These are phyloP conservation scores for Fennellomyces sp. DNA, from an alignment of 371 early-diverging fungal species.

Conservation along the genomic window DNA sequence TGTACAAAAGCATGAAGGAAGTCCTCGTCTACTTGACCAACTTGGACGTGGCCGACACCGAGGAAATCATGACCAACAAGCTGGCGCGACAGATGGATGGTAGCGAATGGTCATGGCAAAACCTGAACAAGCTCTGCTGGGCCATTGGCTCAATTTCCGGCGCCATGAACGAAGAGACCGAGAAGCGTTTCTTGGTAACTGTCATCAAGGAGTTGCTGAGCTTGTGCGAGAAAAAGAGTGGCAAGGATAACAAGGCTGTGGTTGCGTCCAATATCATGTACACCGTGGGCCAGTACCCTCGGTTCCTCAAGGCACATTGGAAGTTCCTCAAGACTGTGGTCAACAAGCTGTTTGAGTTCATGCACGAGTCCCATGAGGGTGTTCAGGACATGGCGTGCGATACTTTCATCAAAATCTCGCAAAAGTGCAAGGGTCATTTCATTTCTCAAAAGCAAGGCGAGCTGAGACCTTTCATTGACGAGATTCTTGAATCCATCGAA, in stretches of 20 bases:
- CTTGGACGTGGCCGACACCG: slow-evolving; percentile 91
- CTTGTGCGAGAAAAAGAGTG: slow-evolving; percentile 92
- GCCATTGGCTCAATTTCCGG: slow-evolving; percentile 98
- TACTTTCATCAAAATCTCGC: slow-evolving; percentile 98
- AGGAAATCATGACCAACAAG: slow-evolving; percentile 93
- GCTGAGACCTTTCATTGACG: slow-evolving; percentile 89
- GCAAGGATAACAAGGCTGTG: slow-evolving; percentile 99
- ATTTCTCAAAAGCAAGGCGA: slow-evolving; percentile 88
- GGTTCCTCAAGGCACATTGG: slow-evolving; percentile 98
- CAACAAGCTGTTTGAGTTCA: slow-evolving; percentile 99
- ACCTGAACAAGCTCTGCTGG: slow-evolving; percentile 99
- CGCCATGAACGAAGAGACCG: slow-evolving; percentile 95
- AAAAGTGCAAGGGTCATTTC: slow-evolving; percentile 97
- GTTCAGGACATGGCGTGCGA: slow-evolving; percentile 99
- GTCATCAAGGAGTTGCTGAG: slow-evolving; percentile 97
- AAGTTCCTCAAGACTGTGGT: slow-evolving; percentile 99
- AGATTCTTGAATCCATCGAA: slow-evolving; percentile 81
- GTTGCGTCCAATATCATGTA: slow-evolving; percentile 99
- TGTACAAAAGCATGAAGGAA: slow-evolving; percentile 99
- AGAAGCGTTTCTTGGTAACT: slow-evolving; percentile 97
- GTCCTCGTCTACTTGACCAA: slow-evolving; percentile 97
- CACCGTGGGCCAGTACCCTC: slow-evolving; percentile 98
- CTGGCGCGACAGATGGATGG: slow-evolving; percentile 92
- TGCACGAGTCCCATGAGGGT: slow-evolving; percentile 99
- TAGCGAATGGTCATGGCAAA: slow-evolving; percentile 94